A percentile compares a stretch with the other conserved stretches of the same genome.
Conservation (phyloP, 1,284 basidiomycete genomes). For the Trametes sp. region DNA sequence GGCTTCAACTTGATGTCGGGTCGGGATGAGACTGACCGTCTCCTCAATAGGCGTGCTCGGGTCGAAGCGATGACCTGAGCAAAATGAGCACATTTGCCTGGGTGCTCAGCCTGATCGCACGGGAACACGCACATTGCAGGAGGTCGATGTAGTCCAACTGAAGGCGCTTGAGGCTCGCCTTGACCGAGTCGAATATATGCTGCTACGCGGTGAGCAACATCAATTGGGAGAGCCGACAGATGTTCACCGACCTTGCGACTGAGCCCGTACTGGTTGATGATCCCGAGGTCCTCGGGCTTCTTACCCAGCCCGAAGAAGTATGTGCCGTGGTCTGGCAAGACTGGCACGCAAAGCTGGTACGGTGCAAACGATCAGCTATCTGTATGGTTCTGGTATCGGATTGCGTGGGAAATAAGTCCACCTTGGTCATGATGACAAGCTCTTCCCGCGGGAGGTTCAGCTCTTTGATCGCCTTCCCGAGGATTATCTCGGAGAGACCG, state of each 20-base stretch:
- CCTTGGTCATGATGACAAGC: conserved; percentile 67
- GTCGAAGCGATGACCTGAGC: conserved; percentile 45
- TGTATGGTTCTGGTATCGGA: too few species aligned
- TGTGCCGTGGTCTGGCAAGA: conserved; percentile 45
- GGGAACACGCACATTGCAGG: conserved; percentile 55
- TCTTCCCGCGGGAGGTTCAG: conserved; percentile 60
- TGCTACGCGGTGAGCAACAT: conserved; percentile 28
- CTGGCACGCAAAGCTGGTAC: conserved; percentile 21
- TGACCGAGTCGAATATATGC: conserved; percentile 80
- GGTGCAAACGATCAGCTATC: too few species aligned
- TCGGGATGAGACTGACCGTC: conserved; percentile 13
- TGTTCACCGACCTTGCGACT: conserved; percentile 38
- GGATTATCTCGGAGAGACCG: conserved; percentile 59
- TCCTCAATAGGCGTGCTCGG: conserved; percentile 41
- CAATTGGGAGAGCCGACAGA: neutral
- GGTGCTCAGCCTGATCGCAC: neutral
- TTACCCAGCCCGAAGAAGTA: conserved; percentile 14
- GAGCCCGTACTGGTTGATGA: conserved; percentile 46
- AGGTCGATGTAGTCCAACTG: conserved; percentile 78
- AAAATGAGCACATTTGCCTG: conserved; percentile 24
- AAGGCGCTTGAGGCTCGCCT: conserved; percentile 68
- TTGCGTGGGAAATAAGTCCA: conserved; percentile 33
- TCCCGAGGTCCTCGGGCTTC: conserved; percentile 29
- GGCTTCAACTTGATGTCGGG: too few species aligned
- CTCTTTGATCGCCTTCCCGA: conserved; percentile 67